Conservation (phyloP, 305 asterid species). For the Fraxinus paxiana region DNA sequence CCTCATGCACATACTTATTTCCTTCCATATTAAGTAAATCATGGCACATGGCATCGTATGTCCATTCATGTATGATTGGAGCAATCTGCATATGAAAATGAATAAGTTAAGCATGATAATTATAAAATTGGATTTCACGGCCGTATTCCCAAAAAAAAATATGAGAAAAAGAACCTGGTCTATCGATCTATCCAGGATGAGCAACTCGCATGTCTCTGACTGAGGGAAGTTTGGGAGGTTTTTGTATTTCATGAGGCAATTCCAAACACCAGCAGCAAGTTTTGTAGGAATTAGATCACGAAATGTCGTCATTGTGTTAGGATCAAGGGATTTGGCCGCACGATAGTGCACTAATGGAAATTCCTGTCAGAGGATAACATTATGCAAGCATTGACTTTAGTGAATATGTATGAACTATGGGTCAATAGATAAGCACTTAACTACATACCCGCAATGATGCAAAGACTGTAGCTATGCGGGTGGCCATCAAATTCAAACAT, state of each 20-base stretch:
- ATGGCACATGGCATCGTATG: slow-evolving; percentile 99
- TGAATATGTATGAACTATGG: background rate
- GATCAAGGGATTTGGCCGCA: slow-evolving; percentile 89
- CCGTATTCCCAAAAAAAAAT: background rate
- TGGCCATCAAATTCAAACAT: slow-evolving; percentile 82
- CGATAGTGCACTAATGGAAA: slow-evolving; percentile 91
- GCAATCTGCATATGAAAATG: slow-evolving; percentile 56
- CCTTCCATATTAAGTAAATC: slow-evolving; percentile 95
- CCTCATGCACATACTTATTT: slow-evolving; percentile 94
- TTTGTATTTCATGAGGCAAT: slow-evolving; percentile 81
- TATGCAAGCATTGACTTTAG: slow-evolving; percentile 5
- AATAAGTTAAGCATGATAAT: slow-evolving; percentile 12
- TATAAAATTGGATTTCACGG: background rate
- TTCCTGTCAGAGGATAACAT: slow-evolving; percentile 60
- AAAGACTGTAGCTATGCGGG: slow-evolving; percentile 89
- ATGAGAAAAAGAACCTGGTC: slow-evolving; percentile 67
- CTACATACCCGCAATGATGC: slow-evolving; percentile 77
- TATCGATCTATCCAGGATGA: slow-evolving; percentile 88
- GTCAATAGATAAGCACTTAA: slow-evolving; percentile 5
- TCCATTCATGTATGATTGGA: slow-evolving; percentile 98
- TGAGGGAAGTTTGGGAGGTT: slow-evolving; percentile 77
- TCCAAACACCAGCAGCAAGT: slow-evolving; percentile 97
- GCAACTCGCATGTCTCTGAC: slow-evolving; percentile 94
- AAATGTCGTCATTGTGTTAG: slow-evolving; percentile 84
- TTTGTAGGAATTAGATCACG: slow-evolving; percentile 95